Percentiles rank a stretch among this genome's conserved stretches.
These are phyloP conservation scores for Yarrowia phangngaensis DNA, from an alignment of 805 yeast genomes.

Conservation along the genomic window DNA sequence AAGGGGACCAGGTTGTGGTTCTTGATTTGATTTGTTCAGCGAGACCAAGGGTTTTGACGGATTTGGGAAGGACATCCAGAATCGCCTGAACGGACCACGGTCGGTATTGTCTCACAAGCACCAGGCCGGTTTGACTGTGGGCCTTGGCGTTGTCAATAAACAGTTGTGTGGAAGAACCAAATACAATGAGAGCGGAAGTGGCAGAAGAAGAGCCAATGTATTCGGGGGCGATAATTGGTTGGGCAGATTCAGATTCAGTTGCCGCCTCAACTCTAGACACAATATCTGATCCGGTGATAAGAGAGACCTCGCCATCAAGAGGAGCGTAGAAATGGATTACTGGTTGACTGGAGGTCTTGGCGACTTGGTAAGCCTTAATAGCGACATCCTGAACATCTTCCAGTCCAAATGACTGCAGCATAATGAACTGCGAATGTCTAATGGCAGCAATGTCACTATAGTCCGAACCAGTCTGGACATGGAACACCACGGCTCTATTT, in stretches of 20 bases:
- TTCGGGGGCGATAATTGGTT: slow-evolving; percentile 44
- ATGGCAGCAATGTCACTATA: slow-evolving; percentile 66
- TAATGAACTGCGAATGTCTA: slow-evolving; percentile 62
- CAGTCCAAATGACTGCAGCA: slow-evolving; percentile 62
- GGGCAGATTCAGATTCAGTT: slow-evolving; percentile 25
- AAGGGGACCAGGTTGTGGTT: slow-evolving; percentile 56
- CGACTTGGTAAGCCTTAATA: slow-evolving; percentile 55
- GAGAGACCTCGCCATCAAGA: slow-evolving; percentile 4
- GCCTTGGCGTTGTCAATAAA: slow-evolving; percentile 41
- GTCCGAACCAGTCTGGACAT: slow-evolving; percentile 58
- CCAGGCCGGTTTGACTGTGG: slow-evolving; percentile 43
- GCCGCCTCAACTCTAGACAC: slow-evolving; percentile 29
- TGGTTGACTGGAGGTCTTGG: slow-evolving; percentile 49
- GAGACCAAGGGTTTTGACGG: slow-evolving; percentile 55
- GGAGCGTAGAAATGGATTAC: slow-evolving; percentile 65
- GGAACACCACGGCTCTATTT: slow-evolving; percentile 50
- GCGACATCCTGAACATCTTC: slow-evolving; percentile 54
- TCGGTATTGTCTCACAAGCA: slow-evolving; percentile 62
- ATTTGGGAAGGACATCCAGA: slow-evolving; percentile 49
- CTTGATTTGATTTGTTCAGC: slow-evolving; percentile 58
- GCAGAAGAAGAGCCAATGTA: slow-evolving; percentile 45
- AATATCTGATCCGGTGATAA: slow-evolving; percentile 30
- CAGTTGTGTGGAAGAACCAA: slow-evolving; percentile 55
- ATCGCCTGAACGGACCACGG: slow-evolving; percentile 64
- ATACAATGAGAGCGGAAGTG: slow-evolving; percentile 52